phyloP scores from a whole-genome alignment of 2,329 filamentous ascomycete genomes.

The Diaporthe citriasiana region DNA sequence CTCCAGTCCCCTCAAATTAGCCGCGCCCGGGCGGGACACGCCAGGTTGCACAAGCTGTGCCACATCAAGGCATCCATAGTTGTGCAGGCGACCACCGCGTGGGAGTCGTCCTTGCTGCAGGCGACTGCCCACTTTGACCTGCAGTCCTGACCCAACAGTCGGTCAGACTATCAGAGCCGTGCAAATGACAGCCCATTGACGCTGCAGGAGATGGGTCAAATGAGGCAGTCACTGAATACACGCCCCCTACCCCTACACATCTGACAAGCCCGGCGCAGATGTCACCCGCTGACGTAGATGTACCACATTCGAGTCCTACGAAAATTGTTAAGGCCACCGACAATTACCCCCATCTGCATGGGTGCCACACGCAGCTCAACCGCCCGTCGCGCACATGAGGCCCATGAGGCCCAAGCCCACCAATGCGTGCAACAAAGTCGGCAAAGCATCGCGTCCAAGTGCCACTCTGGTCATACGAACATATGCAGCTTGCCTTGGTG shows the following conservation, averaged over 20 bases:
- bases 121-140: conserved; percentile 16
- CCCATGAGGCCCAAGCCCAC: background rate
- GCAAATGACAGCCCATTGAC: conserved; percentile 12
- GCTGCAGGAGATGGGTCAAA: conserved; percentile 31
- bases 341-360: conserved; percentile 30
- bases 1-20: conserved; percentile 25
- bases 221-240: conserved; percentile 20
- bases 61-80: conserved; percentile 5
- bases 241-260: conserved; percentile 15
- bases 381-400: conserved; percentile 7
- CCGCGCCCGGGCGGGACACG: conserved; percentile 24
- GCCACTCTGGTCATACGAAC: conserved; percentile 19
- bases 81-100: background rate
- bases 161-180: conserved; percentile 31
- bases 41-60: conserved; percentile 30
- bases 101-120: conserved; percentile 6
- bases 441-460: conserved; percentile 7
- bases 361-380: conserved; percentile 1
- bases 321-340: conserved; percentile 40
- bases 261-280: conserved; percentile 8
- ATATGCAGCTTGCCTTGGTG: conserved; percentile 10
- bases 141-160: conserved; percentile 17
- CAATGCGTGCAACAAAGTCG: conserved; percentile 7
- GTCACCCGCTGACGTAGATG: conserved; percentile 33
- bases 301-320: conserved; percentile 1